Conservation (phyloP, 352 stramenopile species). For the Pythium folliculosum region DNA sequence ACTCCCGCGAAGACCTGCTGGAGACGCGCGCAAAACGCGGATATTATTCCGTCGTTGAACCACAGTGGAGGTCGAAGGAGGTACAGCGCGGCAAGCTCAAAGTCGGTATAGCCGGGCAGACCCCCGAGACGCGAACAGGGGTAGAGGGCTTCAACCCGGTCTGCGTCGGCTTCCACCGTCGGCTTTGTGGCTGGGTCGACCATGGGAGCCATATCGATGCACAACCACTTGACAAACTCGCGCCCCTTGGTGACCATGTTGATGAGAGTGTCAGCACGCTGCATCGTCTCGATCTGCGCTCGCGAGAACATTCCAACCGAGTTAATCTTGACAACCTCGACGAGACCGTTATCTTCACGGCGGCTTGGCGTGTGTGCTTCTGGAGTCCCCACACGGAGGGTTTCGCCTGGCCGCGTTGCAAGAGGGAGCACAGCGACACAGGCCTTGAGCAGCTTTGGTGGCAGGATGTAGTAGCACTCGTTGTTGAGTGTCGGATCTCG, state of each 20-base stretch:
- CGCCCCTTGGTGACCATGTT: neutral
- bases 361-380: neutral
- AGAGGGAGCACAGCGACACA: neutral
- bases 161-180: neutral
- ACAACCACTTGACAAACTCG: neutral
- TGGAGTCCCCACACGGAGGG: neutral
- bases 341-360: neutral
- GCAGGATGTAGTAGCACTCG: neutral
- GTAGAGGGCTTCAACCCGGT: neutral
- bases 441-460: constrained; percentile 9
- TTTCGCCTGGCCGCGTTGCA: neutral
- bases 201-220: neutral
- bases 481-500: neutral
- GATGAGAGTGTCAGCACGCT: neutral
- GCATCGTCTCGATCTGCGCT: neutral
- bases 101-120: neutral
- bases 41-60: neutral
- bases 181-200: too few species aligned
- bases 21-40: neutral
- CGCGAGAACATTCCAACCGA: neutral
- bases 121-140: neutral
- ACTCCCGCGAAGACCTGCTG: neutral
- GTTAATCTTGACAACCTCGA: neutral
- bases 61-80: neutral
- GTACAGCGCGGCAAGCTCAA: neutral